Conservation (phyloP, 352 stramenopile species). For the Pythium insidiosum region DNA sequence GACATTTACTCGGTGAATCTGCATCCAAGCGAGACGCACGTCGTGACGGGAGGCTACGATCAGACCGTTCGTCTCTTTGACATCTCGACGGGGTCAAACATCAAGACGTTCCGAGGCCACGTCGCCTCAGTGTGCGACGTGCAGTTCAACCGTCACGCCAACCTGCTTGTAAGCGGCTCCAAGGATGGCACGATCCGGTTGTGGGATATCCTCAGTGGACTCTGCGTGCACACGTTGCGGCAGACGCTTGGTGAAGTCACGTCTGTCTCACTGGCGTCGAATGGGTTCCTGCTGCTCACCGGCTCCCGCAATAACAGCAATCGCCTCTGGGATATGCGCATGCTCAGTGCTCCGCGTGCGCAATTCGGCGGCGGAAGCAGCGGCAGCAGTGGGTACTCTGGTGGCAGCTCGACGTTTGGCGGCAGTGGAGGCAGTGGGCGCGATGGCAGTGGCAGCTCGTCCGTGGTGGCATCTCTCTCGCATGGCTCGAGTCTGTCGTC, state of each 20-base stretch:
- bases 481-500: neutral
- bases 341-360: slow-evolving; percentile 66
- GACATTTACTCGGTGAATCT: slow-evolving; percentile 85
- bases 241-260: slow-evolving; percentile 84
- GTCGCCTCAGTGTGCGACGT: slow-evolving; percentile 77
- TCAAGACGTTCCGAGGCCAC: slow-evolving; percentile 78
- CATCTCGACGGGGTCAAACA: slow-evolving; percentile 55
- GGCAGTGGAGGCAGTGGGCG: neutral
- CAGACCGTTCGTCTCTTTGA: slow-evolving; percentile 83
- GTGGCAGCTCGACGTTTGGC: neutral
- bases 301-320: slow-evolving; percentile 87
- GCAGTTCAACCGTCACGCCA: slow-evolving; percentile 84
- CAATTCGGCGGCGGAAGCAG: slow-evolving; percentile 18
- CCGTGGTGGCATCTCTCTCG: no score
- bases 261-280: slow-evolving; percentile 76
- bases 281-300: slow-evolving; percentile 72
- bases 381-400: neutral
- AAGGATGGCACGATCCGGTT: slow-evolving; percentile 83
- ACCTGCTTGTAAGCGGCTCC: slow-evolving; percentile 79
- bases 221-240: slow-evolving; percentile 80
- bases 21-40: slow-evolving; percentile 78
- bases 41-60: slow-evolving; percentile 83
- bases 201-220: slow-evolving; percentile 83
- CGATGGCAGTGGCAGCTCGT: no score
- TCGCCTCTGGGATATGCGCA: slow-evolving; percentile 82